Evolutionary conservation across 768 basidiomycete genomes (phyloP), one percentile per base, ranked within the genome.

Genomic region (Pluteus cervinus): DNA sequence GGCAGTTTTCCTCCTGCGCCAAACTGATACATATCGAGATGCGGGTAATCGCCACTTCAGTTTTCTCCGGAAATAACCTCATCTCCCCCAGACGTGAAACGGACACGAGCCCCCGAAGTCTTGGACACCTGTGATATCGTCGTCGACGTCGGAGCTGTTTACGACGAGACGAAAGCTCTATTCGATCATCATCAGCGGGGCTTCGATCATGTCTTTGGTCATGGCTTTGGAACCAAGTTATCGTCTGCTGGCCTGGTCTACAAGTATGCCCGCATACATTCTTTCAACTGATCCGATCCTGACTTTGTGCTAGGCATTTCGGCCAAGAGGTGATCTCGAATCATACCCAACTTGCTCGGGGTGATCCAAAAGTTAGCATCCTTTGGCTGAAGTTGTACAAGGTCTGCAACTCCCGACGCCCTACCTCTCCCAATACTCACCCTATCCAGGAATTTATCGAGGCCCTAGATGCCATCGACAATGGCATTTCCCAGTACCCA

Each of bases 181-280:
- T 99, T 90, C 57, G 94, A 99, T 59, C 94, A 99, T 55, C 94
- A 99, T 54, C 94, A 99, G 53, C 78, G 93, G 28, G 92, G 86
- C 0, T 99, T 99, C 58, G 69, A 67, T 5, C 86, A 94, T 54
- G 75, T 86, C 17, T 96, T 99, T 54, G 94, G 91, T 2, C 68
- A 84, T 46, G 90, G 86, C 7, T 91, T 86, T 54, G 63, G 61
- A 15, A 97, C 90, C 39, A 99, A 98, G 64, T 62, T 99, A 23
- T 87, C 84, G 15, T 89, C 86, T 11, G 94, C 94, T 2, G 94
- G 94, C 10, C 65, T 99, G 46, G 74, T 99, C 23, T 98, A 94
- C 77, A 99, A 98, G 94, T 89, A 50, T 40, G 78, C 61, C 8
- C 10, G 15, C 24, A 23, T 37, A 21, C 29, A 24, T 33, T 25